phyloP scores from a whole-genome alignment of 768 basidiomycete genomes.

The Tylopilus rubrobrunneus region DNA sequence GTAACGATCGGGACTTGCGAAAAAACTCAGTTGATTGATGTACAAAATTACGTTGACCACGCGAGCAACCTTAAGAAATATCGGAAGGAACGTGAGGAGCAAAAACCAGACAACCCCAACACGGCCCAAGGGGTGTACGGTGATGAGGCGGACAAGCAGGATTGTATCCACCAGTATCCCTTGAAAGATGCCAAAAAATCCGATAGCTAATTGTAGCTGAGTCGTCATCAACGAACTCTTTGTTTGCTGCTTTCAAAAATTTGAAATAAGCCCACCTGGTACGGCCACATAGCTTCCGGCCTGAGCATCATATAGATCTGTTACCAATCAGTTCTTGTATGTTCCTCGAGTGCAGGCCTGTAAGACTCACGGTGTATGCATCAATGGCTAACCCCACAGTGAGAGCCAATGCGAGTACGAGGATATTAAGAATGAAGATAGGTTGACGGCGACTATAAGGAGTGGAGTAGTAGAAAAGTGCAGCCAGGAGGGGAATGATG shows the following conservation, averaged over 20 bases:
- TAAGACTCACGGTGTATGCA: too few species aligned
- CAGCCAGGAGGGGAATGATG: conserved; percentile 19
- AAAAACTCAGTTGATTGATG: conserved; percentile 1
- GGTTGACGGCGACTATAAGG: conserved; percentile 15
- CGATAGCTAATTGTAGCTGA: too few species aligned
- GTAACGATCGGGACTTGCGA: neutral
- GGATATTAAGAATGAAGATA: conserved; percentile 23
- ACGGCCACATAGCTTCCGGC: neutral
- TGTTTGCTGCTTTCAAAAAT: neutral
- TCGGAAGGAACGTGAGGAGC: conserved; percentile 13
- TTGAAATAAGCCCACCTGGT: neutral
- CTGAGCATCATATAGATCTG: neutral
- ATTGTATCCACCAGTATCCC: too few species aligned
- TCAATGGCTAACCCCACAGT: too few species aligned
- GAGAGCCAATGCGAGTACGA: neutral
- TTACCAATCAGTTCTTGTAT: neutral
- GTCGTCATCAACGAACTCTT: neutral
- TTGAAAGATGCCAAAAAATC: too few species aligned
- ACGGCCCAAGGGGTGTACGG: neutral
- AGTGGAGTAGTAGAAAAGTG: conserved; percentile 26
- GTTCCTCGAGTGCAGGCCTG: neutral
- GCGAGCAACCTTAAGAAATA: conserved; percentile 19
- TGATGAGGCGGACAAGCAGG: too few species aligned
- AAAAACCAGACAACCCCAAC: conserved; percentile 10
- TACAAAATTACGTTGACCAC: conserved; percentile 17